Percentiles rank a stretch among this genome's conserved stretches.
Evolutionary conservation across 179 eudicot species (phyloP).

Genomic region (Kewa caespitosa): DNA sequence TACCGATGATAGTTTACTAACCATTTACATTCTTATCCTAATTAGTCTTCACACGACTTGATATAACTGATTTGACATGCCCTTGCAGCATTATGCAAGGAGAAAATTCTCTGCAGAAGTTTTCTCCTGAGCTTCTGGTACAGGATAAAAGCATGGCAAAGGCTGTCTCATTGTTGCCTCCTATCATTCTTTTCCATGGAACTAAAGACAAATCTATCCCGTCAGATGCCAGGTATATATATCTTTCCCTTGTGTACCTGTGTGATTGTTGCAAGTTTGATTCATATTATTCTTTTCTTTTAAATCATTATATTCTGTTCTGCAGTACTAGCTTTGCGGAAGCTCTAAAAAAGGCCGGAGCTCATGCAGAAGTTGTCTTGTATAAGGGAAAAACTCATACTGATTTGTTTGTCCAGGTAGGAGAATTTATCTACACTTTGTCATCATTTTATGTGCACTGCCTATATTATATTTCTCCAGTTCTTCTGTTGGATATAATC

Average conservation of each 20-base stretch:
- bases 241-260: background rate
- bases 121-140: slow-evolving; percentile 77
- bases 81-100: slow-evolving; percentile 91
- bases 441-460: background rate
- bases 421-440: background rate
- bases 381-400: slow-evolving; percentile 91
- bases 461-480: too few species aligned
- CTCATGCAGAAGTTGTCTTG: slow-evolving; percentile 56
- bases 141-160: slow-evolving; percentile 53
- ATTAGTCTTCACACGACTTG: background rate
- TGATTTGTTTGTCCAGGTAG: slow-evolving; percentile 91
- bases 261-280: background rate
- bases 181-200: slow-evolving; percentile 77
- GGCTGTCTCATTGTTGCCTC: slow-evolving; percentile 75
- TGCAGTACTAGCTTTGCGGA: slow-evolving; percentile 76
- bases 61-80: slow-evolving; percentile 12
- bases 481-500: too few species aligned
- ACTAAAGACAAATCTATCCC: slow-evolving; percentile 88
- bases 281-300: slow-evolving; percentile 8
- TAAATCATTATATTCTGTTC: background rate
- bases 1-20: background rate
- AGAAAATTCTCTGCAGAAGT: slow-evolving; percentile 62
- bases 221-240: slow-evolving; percentile 59
- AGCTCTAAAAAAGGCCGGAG: slow-evolving; percentile 72
- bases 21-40: background rate